Percentiles rank a stretch among this genome's conserved stretches.
Evolutionary conservation across 176 grass and related monocot genomes (phyloP).

Genomic region (Oryza punctata): DNA sequence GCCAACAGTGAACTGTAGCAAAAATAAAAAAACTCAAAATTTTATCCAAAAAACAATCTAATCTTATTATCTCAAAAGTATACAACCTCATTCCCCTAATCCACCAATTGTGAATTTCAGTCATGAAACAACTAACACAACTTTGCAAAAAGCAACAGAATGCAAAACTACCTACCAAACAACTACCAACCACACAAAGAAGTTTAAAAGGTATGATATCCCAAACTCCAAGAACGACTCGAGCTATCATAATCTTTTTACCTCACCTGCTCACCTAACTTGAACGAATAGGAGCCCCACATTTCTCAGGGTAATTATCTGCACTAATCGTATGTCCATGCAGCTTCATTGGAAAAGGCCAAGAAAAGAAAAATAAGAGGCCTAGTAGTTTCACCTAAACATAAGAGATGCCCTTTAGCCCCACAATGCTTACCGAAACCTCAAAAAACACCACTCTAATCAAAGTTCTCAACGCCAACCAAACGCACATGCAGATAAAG

Average conservation of each 20-base stretch:
- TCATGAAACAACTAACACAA: constrained; percentile 24
- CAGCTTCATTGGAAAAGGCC: not conserved
- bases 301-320: constrained; percentile 37
- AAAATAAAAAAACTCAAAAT: constrained; percentile 10
- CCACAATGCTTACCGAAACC: constrained; percentile 27
- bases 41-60: not conserved
- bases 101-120: constrained; percentile 6
- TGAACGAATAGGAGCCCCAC: constrained; percentile 25
- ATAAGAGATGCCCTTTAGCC: not conserved
- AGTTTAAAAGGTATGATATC: constrained; percentile 41
- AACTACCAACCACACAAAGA: constrained; percentile 43
- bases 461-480: constrained; percentile 26
- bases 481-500: constrained; percentile 32
- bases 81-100: not conserved
- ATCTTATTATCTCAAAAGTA: not conserved
- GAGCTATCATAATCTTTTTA: constrained; percentile 9
- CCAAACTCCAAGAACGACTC: constrained; percentile 36
- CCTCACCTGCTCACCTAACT: not conserved
- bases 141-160: constrained; percentile 35
- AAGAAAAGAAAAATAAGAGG: not conserved
- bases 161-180: constrained; percentile 48
- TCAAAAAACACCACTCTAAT: not conserved
- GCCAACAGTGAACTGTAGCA: not conserved
- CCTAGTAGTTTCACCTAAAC: not conserved
- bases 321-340: not conserved